Evolutionary conservation across 176 grass and related monocot genomes (phyloP).

Genomic region (Musa acuminata): DNA sequence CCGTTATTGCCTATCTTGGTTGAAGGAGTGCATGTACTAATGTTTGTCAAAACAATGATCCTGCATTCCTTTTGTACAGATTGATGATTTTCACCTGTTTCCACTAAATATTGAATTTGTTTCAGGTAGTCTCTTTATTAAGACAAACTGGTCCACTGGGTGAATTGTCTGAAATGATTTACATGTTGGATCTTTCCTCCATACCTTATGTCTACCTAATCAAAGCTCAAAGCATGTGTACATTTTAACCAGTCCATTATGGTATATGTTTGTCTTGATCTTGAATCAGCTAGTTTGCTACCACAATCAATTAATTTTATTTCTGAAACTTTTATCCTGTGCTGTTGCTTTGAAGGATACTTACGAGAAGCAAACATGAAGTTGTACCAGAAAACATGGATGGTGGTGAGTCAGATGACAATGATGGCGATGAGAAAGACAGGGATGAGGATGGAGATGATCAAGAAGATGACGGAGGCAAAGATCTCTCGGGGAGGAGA

Average conservation of each 20-base stretch:
- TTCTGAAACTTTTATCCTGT: not conserved
- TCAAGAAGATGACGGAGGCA: slow-evolving; percentile 36
- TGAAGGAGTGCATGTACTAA: no score
- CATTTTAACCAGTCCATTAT: not conserved
- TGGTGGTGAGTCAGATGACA: slow-evolving; percentile 43
- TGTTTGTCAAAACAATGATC: no score
- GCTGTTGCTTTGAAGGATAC: slow-evolving; percentile 29
- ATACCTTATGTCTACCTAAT: not conserved
- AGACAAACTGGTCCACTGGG: not conserved
- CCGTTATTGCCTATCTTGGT: no score
- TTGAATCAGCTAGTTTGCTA: not conserved
- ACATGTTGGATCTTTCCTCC: not conserved
- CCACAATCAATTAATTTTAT: no score
- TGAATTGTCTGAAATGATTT: not conserved
- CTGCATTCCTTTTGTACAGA: no score
- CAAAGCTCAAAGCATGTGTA: not conserved
- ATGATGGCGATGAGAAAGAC: slow-evolving; percentile 29
- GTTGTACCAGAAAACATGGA: slow-evolving; percentile 48
- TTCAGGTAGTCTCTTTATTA: not conserved
- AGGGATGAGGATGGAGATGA: slow-evolving; percentile 35
- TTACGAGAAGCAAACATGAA: slow-evolving; percentile 40
- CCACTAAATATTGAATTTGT: not conserved
- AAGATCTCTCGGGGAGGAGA: slow-evolving; percentile 39
- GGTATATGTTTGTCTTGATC: not conserved
- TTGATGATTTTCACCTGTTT: not conserved